Evolutionary conservation across 768 basidiomycete species (phyloP).

Genomic region (Hygrophorus pudorinus): DNA sequence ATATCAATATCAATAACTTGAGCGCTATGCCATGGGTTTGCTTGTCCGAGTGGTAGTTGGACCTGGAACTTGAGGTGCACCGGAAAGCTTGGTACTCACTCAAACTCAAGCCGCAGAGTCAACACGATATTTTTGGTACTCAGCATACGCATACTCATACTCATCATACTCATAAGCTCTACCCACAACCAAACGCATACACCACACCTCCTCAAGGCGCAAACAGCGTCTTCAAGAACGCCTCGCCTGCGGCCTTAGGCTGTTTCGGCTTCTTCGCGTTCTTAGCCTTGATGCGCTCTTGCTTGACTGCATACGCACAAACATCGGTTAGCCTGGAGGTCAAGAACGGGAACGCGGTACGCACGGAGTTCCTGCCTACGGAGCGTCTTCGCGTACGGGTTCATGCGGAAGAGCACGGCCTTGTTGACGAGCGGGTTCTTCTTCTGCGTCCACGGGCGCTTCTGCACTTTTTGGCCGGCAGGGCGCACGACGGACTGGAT

Average conservation of each 20-base stretch:
- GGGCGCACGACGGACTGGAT: constrained; percentile 95
- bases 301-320: constrained; percentile 47
- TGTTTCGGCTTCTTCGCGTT: constrained; percentile 51
- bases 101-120: too few relatives aligned
- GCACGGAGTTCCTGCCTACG: constrained; percentile 80
- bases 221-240: constrained; percentile 77
- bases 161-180: too few relatives aligned
- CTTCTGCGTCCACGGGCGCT: constrained; percentile 97
- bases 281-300: constrained; percentile 64
- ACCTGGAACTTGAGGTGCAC: too few relatives aligned
- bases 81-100: too few relatives aligned
- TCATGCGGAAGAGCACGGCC: constrained; percentile 90
- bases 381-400: constrained; percentile 95
- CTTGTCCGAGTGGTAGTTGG: too few relatives aligned
- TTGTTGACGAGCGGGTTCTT: constrained; percentile 98
- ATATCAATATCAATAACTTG: too few relatives aligned
- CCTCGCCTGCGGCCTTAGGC: constrained; percentile 58
- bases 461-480: constrained; percentile 74
- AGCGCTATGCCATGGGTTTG: too few relatives aligned
- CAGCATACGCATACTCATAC: too few relatives aligned
- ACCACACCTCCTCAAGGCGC: constrained; percentile 74
- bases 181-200: too few relatives aligned
- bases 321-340: neutral
- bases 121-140: too few relatives aligned
- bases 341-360: constrained; percentile 23